These are phyloP conservation scores for Porcisia deanei DNA, from an alignment of 208 protist species.

Conservation along the genomic window DNA sequence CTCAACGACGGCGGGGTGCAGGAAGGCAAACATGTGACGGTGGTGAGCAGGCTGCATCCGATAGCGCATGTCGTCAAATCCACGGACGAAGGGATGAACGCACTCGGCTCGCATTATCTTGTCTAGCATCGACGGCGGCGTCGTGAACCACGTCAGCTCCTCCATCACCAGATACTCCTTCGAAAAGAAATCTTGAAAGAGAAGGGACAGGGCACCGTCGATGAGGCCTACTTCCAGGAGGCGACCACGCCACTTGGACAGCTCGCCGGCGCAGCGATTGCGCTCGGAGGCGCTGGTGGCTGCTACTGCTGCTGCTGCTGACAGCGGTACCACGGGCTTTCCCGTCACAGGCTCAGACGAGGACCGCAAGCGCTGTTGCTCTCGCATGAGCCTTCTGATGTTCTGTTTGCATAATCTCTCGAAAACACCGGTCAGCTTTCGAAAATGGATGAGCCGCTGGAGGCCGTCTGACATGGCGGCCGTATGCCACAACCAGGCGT, in stretches of 20 bases:
- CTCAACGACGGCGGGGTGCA: constrained; percentile 80
- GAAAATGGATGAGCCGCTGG: constrained; percentile 77
- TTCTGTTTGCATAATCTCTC: constrained; percentile 44
- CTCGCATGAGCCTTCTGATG: constrained; percentile 9
- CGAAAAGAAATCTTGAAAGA: constrained; percentile 81
- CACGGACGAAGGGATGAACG: constrained; percentile 72
- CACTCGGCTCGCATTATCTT: constrained; percentile 71
- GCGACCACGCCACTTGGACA: constrained; percentile 48
- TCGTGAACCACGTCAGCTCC: constrained; percentile 83
- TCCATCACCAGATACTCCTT: constrained; percentile 86
- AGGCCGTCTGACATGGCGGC: constrained; percentile 65
- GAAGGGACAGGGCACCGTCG: constrained; percentile 48
- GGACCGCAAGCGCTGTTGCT: constrained; percentile 1
- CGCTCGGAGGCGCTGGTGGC: neutral
- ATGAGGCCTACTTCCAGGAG: constrained; percentile 58
- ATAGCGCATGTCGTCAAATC: constrained; percentile 66
- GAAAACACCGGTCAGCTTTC: constrained; percentile 52
- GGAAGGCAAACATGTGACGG: constrained; percentile 81
- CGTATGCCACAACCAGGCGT: constrained; percentile 72
- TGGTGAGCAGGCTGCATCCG: constrained; percentile 67
- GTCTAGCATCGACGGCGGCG: constrained; percentile 71
- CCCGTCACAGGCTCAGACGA: neutral
- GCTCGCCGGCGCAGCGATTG: constrained; percentile 10
- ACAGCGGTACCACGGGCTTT: neutral
- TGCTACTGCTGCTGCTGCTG: neutral